These are phyloP conservation scores for Codiaeum variegatum DNA, from an alignment of 441 rosid genomes.

Conservation along the genomic window DNA sequence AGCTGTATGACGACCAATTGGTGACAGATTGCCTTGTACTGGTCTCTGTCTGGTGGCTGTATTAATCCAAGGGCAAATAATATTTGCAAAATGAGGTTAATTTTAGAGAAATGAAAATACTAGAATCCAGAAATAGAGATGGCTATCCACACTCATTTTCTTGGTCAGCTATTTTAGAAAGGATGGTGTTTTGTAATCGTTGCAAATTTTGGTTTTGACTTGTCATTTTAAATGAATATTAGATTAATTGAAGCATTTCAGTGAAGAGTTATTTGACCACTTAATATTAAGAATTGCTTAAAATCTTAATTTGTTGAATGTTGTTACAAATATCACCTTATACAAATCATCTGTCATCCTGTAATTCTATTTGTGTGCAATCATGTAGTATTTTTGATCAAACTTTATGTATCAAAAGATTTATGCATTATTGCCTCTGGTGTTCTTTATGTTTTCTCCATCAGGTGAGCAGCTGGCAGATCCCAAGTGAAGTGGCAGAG, in stretches of 20 bases:
- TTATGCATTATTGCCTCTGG: neutral
- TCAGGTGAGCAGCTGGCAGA: constrained; percentile 97
- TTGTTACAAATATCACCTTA: neutral
- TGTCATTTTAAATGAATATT: no score
- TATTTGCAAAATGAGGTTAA: neutral
- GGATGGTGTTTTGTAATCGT: neutral
- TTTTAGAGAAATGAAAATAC: neutral
- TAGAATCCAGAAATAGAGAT: no score
- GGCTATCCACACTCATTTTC: neutral
- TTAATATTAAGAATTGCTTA: no score
- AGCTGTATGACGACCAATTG: neutral
- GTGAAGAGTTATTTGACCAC: no score
- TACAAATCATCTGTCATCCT: neutral
- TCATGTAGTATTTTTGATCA: neutral
- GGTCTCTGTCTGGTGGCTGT: neutral
- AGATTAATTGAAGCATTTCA: no score
- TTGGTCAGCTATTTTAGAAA: neutral
- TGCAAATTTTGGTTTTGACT: no score
- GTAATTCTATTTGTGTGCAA: neutral
- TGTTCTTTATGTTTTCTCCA: constrained; percentile 21
- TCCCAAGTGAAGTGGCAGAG: constrained; percentile 80
- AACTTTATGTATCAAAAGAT: neutral
- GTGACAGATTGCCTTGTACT: neutral
- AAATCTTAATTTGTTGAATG: no score
- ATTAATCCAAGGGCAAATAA: neutral